phyloP scores from a whole-genome alignment of 805 yeast species.

The Wickerhamomyces bovis region DNA sequence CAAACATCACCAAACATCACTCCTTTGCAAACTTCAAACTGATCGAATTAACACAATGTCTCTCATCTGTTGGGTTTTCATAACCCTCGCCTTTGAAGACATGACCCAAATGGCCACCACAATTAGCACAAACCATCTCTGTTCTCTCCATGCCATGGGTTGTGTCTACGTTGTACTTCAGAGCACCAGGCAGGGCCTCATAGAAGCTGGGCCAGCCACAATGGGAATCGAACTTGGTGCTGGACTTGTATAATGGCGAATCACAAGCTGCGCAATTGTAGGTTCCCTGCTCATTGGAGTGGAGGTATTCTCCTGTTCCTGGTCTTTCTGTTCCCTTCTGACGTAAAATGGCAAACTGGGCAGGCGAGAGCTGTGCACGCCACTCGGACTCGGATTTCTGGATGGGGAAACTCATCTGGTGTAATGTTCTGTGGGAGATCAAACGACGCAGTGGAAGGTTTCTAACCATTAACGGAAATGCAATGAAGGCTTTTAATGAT shows the following conservation, averaged over 20 bases:
- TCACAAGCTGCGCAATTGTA: conserved; percentile 86
- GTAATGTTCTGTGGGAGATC: neutral
- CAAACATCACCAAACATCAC: neutral
- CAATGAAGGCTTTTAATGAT: no score
- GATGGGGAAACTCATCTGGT: conserved; percentile 10
- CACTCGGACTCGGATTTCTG: conserved; percentile 52
- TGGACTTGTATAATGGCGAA: conserved; percentile 70
- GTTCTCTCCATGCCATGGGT: conserved; percentile 75
- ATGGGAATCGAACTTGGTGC: conserved; percentile 79
- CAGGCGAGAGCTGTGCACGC: conserved; percentile 71
- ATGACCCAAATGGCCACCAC: conserved; percentile 96
- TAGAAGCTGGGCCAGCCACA: conserved; percentile 99
- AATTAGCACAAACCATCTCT: conserved; percentile 81
- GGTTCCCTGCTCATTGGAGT: conserved; percentile 47
- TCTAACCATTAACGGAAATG: no score
- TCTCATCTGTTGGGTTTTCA: conserved; percentile 71
- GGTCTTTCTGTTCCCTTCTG: conserved; percentile 47
- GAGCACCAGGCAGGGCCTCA: conserved; percentile 79
- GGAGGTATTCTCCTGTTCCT: conserved; percentile 34
- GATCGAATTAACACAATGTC: conserved; percentile 93
- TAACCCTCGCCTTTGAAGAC: conserved; percentile 93
- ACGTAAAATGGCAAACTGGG: conserved; percentile 73
- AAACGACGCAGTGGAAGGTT: neutral
- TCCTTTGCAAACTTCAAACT: conserved; percentile 55
- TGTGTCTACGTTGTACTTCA: conserved; percentile 53